phyloP scores from a whole-genome alignment of 2,329 filamentous ascomycete species.

The Dactylonectria estremocensis region DNA sequence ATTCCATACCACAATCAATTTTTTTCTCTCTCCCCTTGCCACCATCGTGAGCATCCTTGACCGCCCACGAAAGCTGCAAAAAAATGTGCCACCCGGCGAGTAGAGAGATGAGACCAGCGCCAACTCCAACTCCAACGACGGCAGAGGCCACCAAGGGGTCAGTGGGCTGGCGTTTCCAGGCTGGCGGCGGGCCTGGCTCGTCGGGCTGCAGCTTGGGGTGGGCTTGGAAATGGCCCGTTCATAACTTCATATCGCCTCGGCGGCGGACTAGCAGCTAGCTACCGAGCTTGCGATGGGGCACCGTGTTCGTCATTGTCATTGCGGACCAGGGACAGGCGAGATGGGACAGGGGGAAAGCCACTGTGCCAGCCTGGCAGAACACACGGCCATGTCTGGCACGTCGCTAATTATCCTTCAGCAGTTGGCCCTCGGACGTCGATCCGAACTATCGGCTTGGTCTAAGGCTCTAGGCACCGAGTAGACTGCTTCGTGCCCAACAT shows the following conservation, averaged over 20 bases:
- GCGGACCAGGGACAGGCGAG: constrained; percentile 38
- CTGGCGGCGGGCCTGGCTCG: constrained; percentile 35
- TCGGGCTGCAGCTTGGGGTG: constrained; percentile 40
- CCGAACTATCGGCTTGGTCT: background rate
- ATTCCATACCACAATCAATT: constrained; percentile 7
- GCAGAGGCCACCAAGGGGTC: constrained; percentile 15
- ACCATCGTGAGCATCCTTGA: constrained; percentile 21
- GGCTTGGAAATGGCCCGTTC: constrained; percentile 44
- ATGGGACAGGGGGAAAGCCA: constrained; percentile 19
- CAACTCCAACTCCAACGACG: background rate
- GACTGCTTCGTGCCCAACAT: background rate
- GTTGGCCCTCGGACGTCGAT: constrained; percentile 2
- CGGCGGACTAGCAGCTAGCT: constrained; percentile 45
- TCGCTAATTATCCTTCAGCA: background rate
- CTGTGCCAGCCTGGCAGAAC: background rate
- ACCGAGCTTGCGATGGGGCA: constrained; percentile 48
- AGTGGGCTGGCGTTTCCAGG: constrained; percentile 30
- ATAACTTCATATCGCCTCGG: constrained; percentile 46
- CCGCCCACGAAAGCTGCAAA: background rate
- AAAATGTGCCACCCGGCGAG: background rate
- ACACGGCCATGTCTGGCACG: constrained; percentile 3
- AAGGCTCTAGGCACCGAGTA: no score
- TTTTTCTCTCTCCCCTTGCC: constrained; percentile 9
- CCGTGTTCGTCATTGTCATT: constrained; percentile 48
- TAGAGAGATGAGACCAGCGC: constrained; percentile 13